Conservation (phyloP, 2,329 filamentous ascomycete species). For the Penicillium concentricum region DNA sequence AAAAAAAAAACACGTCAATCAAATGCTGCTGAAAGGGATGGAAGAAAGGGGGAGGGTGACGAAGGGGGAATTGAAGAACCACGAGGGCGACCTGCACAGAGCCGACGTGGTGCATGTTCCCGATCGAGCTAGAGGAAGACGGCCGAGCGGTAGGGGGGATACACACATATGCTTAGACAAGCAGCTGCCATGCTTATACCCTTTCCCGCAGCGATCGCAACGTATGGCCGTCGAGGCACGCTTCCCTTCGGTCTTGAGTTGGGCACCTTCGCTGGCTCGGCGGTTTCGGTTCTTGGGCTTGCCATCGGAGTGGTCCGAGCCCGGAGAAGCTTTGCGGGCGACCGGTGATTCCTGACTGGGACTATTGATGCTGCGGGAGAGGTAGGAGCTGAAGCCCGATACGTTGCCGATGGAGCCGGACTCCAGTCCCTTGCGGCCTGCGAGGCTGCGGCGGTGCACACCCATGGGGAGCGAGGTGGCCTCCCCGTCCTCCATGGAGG, state of each 20-base stretch:
- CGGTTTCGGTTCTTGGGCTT: conserved; percentile 57
- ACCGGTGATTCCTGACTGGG: conserved; percentile 34
- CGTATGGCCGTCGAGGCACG: conserved; percentile 83
- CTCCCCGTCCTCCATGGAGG: conserved; percentile 65
- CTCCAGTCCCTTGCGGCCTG: conserved; percentile 55
- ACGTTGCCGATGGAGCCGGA: conserved; percentile 57
- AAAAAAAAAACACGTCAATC: conserved; percentile 45
- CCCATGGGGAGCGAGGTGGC: conserved; percentile 59
- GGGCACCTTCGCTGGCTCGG: conserved; percentile 81
- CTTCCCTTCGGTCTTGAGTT: conserved; percentile 76
- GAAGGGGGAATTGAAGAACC: conserved; percentile 33
- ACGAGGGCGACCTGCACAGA: conserved; percentile 41
- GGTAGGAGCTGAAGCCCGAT: conserved; percentile 44
- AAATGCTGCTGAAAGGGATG: conserved; percentile 27
- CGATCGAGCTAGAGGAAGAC: conserved; percentile 39
- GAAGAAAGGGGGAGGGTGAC: conserved; percentile 28
- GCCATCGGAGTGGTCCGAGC: conserved; percentile 31
- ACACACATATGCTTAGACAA: conserved; percentile 99
- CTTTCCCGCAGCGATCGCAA: conserved; percentile 98
- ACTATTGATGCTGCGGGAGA: conserved; percentile 41
- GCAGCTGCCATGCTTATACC: conserved; percentile 99
- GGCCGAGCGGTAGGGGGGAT: conserved; percentile 54
- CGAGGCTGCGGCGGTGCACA: conserved; percentile 55
- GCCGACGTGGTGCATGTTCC: conserved; percentile 42
- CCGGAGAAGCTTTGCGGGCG: conserved; percentile 42